Conservation (phyloP, 2,329 filamentous ascomycete genomes). For the Decorospora gaudefroyi region DNA sequence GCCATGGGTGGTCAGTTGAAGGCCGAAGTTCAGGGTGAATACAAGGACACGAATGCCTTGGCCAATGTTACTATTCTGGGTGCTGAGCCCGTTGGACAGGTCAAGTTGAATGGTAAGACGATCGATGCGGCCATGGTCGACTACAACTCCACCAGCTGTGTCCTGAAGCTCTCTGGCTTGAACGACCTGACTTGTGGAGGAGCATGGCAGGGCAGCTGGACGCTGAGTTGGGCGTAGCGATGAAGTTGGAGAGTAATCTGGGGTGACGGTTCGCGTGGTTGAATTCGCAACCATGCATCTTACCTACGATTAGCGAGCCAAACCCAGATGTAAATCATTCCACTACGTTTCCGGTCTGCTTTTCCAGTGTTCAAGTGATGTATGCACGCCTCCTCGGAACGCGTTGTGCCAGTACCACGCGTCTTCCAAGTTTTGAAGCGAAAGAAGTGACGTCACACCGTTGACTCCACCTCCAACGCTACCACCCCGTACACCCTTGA, state of each 20-base stretch:
- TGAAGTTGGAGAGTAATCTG: background rate
- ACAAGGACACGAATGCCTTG: conserved; percentile 61
- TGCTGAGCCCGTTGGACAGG: conserved; percentile 49
- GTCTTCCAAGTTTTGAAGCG: conserved; percentile 24
- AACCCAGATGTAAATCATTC: background rate
- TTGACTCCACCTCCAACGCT: conserved; percentile 4
- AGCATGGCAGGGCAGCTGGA: conserved; percentile 64
- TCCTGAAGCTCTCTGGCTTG: conserved; percentile 59
- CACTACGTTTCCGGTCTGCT: background rate
- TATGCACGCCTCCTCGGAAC: background rate
- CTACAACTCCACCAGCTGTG: conserved; percentile 55
- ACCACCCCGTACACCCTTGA: background rate
- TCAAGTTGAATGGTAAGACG: conserved; percentile 55
- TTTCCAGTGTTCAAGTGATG: background rate
- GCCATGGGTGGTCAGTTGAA: conserved; percentile 53
- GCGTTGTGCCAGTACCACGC: conserved; percentile 15
- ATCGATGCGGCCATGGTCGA: conserved; percentile 53
- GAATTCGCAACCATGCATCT: background rate
- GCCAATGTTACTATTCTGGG: conserved; percentile 68
- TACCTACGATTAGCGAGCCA: conserved; percentile 1
- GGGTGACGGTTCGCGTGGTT: background rate
- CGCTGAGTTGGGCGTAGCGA: conserved; percentile 59
- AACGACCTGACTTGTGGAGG: conserved; percentile 56
- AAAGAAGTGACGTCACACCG: conserved; percentile 29
- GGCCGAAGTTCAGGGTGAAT: conserved; percentile 57